Percentiles rank a stretch among this genome's conserved stretches.
phyloP scores from a whole-genome alignment of 169 alveolate species.

The Amoebophrya sp. region DNA sequence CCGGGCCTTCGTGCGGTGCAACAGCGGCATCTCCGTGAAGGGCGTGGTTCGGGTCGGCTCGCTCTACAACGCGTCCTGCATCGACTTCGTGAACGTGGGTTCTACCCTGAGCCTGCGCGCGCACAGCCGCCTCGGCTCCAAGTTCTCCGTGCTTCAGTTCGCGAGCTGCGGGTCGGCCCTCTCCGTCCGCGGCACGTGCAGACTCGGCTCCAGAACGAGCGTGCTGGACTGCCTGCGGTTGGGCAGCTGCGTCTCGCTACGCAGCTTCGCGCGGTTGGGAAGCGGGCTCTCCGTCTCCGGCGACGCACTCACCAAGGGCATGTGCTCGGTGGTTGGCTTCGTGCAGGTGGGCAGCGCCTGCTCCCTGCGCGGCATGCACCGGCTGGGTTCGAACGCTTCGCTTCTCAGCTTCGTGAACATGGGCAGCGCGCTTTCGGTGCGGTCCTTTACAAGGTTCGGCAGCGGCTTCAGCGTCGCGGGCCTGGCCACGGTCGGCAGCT shows the following conservation, averaged over 20 bases:
- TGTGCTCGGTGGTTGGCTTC: neutral
- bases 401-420: too few species aligned
- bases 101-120: neutral
- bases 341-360: neutral
- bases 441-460: too few species aligned
- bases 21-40: neutral
- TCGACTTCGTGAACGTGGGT: neutral
- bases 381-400: too few species aligned
- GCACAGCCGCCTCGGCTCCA: neutral
- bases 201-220: neutral
- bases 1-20: neutral
- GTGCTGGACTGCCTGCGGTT: neutral
- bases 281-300: neutral
- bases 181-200: neutral
- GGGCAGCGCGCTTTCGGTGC: too few species aligned
- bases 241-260: neutral
- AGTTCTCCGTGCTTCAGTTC: neutral
- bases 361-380: too few species aligned
- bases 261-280: conserved; percentile 2
- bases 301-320: neutral
- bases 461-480: too few species aligned
- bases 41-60: neutral
- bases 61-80: neutral
- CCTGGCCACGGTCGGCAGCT: too few species aligned
- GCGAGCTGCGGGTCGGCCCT: neutral